Evolutionary conservation across 1,139 yeast genomes (phyloP), one percentile per base, ranked within the genome.

Genomic region (Kazachstania sp.): DNA sequence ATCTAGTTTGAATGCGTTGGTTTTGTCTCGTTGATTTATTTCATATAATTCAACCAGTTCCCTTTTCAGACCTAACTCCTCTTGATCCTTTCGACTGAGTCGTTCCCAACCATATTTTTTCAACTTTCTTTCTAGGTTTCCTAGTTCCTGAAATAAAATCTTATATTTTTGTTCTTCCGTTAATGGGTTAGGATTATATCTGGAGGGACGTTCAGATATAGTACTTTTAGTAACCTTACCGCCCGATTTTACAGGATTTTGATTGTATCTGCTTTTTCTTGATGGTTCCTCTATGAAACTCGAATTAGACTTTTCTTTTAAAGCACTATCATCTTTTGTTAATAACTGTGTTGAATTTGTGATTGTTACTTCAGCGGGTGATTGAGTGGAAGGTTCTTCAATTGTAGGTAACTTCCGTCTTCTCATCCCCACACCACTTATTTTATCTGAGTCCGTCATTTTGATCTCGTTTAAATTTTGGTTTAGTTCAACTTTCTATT

Each of bases 51-150:
- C 67, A 41, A 73, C 66, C 42, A 71, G 71, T 53, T 71, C 77
- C 52, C 71, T 70, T 54, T 75, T 83, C 62, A 74, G 67, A 37
- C 69, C 69, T 49, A 66, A 58, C 30, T 83, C 85, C 23, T 71
- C 63, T 45, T 68, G 75, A 55, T 84, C 87, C 39, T 64, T 60
- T 15, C 59, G 54, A 1, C 78, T 69, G 30, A 82, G 61, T 31
- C 70, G 66, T 1, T 70, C 66, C 78, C 79, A 75, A 1, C 83
- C 82, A 53, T 72, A 61, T 50, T 61, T 57, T 39, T 68, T 53
- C 20, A 74, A 70, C 54, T 76, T 76, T 13, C 67, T 66, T 55
- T 78, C 81, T 45, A 73, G 68, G 12, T 69, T 72, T 3, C 61
- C 64, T 8, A 83, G 66, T 48, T 81, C 83, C 43, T 69, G 68